Evolutionary conservation across 2,329 filamentous ascomycete species (phyloP).

Genomic region (Thyridium curvatum): DNA sequence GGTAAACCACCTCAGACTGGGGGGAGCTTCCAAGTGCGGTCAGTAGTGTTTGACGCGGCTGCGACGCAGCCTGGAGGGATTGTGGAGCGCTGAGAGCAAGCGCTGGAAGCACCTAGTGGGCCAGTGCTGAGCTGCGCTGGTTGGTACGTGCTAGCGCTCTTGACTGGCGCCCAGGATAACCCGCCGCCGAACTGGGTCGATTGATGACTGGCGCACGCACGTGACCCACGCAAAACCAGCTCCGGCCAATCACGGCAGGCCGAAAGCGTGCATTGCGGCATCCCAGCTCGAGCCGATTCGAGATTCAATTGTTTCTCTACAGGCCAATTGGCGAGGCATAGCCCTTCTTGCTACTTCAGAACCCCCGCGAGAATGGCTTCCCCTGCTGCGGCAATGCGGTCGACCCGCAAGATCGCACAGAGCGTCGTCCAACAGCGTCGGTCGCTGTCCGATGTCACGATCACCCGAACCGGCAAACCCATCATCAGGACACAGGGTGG

Average conservation of each 20-base stretch:
- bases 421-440: slow-evolving; percentile 46
- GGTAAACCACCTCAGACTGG: slow-evolving; percentile 12
- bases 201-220: no score
- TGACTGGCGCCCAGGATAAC: no score
- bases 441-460: slow-evolving; percentile 73
- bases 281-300: slow-evolving; percentile 13
- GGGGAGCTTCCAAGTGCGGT: no score
- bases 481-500: slow-evolving; percentile 85
- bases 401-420: slow-evolving; percentile 39
- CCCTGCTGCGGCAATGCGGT: slow-evolving; percentile 50
- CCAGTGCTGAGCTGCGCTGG: no score
- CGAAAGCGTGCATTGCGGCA: background rate
- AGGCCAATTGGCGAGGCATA: slow-evolving; percentile 18
- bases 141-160: no score
- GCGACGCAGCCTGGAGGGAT: slow-evolving; percentile 29
- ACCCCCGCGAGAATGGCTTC: slow-evolving; percentile 43
- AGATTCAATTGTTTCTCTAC: slow-evolving; percentile 3
- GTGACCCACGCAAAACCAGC: no score
- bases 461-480: slow-evolving; percentile 93
- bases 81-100: slow-evolving; percentile 4
- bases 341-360: slow-evolving; percentile 12
- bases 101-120: no score
- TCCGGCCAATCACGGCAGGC: background rate
- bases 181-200: no score
- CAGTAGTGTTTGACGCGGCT: slow-evolving; percentile 34